Evolutionary conservation across 169 alveolate genomes (phyloP), one percentile per base, ranked within the genome.

Genomic region (Eimeria tenella): DNA sequence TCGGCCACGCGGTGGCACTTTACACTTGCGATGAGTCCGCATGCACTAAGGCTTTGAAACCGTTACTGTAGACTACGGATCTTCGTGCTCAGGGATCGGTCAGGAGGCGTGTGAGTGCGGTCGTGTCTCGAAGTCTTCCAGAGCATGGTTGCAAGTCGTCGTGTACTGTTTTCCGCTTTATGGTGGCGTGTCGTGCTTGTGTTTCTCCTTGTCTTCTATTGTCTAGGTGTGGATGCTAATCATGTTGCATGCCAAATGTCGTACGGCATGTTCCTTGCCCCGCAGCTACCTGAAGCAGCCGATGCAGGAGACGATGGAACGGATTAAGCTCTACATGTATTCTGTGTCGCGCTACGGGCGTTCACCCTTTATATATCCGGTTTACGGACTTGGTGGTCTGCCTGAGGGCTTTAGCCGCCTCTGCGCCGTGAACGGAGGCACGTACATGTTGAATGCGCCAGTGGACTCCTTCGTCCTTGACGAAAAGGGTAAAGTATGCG

Each of bases 1-100:
- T 99, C 62, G 99, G 99, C 0, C 99, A 99, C 96, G 99, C 99
- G 31, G 99, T 99, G 13, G 99, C 99, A 5, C 96, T 99, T 82
- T 98, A 98, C 96, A 96, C 99, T n/a, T 97, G 97, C 93, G 99
- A 99, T 96, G 98, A 97, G 90, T 98, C 96, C 91, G 95, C 97
- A 90, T 95, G 95, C 68, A 58, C 19, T 58, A 10, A 58, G 68
- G 11, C 21, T 58, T 13, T 58, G 68, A 17, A 58, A 58, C 68
- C 21, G 2, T 13, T 17, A 13, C 4, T 10, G 4, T 17, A 13
- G 68, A 10, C 68, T 58, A 17, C 68, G 68, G 11, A 3, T 58
- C 21, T 58, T 58, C 68, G 68, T 58, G 68, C 19, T 58, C 19
- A 17, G 68, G 68, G 68, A 31, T 31, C 42, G 42, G 42, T 31